Percentiles rank a stretch among this genome's conserved stretches.
Conservation (phyloP, 2,329 filamentous ascomycete genomes). For the Sporothrix variecibatus region DNA sequence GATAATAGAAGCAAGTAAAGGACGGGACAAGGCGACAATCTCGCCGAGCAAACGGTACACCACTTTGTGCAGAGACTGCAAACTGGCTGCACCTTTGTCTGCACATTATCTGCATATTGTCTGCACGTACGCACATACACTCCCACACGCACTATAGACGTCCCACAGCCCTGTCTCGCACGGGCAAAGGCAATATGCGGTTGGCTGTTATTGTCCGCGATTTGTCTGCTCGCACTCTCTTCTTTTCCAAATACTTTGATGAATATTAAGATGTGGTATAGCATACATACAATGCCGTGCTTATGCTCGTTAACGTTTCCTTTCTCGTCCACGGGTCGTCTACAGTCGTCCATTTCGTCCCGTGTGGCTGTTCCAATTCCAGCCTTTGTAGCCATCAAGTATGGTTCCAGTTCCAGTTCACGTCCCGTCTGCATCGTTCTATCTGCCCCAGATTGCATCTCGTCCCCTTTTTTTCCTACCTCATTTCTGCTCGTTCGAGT, state of each 20-base stretch:
- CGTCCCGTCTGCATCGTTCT: background rate
- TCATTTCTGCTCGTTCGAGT: background rate
- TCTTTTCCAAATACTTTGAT: background rate
- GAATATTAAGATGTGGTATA: background rate
- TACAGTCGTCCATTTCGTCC: background rate
- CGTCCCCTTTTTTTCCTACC: background rate
- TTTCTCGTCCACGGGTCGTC: background rate
- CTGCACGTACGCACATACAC: background rate
- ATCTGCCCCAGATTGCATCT: background rate
- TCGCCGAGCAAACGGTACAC: background rate
- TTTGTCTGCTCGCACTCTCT: background rate
- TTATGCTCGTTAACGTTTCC: background rate
- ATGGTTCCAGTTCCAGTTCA: background rate
- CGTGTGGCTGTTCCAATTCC: conserved; percentile 3
- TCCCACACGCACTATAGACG: background rate
- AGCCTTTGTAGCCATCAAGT: background rate
- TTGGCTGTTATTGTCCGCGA: background rate
- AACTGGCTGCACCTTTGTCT: background rate
- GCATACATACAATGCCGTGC: background rate
- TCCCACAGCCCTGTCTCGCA: conserved; percentile 10
- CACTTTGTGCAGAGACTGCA: background rate
- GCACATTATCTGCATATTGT: too few relatives aligned
- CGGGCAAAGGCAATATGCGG: background rate
- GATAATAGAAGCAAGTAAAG: background rate
- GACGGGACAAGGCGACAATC: conserved; percentile 1